Evolutionary conservation across 2,329 filamentous ascomycete genomes (phyloP), one percentile per base, ranked within the genome.

Genomic region (Colletotrichum sp.): DNA sequence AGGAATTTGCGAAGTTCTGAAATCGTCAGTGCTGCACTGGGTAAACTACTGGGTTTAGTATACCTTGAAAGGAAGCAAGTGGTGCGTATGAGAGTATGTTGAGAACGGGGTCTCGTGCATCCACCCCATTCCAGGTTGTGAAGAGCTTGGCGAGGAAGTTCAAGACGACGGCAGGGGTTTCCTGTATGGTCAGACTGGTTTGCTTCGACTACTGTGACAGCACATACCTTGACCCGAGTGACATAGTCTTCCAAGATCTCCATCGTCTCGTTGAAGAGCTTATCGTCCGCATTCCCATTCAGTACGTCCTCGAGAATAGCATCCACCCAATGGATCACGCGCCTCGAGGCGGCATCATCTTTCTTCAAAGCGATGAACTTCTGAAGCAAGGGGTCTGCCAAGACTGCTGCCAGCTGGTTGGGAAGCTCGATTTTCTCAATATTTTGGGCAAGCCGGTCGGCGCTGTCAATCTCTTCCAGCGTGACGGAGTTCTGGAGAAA

Each of bases 381-480:
- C 82, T 96, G 95, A 2, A 96, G 89, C 34, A 98, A 86, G 5
- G 93, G 93, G 80, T 98, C 94, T 3, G 90, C 91, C 16, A 98
- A 86, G 6, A 94, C 92, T 7, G 95, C 94, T 55, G 96, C 92
- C 3, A 98, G 88, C 83, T 98, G 95, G 77, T 94, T 96, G 0
- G 95, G 95, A 55, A 96, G 86, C 82, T 97, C 94, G 30, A 98
- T 92, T 78, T 90, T 94, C 79, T 98, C 95, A 11, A 98, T 84
- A 72, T 91, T 94, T 60, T 91, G 90, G 8, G 95, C 93, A 75
- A 98, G 93, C 66, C 91, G 88, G 28, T 91, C 87, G 15, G 92
- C 92, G 76, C 89, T 93, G 79, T 95, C 93, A 70, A 98, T 91
- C 80, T 98, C 95, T 81, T 98, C 95, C 7, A 98, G 84, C 5